phyloP scores from a whole-genome alignment of 371 early-diverging fungal genomes.

The Mortierella sp. region DNA sequence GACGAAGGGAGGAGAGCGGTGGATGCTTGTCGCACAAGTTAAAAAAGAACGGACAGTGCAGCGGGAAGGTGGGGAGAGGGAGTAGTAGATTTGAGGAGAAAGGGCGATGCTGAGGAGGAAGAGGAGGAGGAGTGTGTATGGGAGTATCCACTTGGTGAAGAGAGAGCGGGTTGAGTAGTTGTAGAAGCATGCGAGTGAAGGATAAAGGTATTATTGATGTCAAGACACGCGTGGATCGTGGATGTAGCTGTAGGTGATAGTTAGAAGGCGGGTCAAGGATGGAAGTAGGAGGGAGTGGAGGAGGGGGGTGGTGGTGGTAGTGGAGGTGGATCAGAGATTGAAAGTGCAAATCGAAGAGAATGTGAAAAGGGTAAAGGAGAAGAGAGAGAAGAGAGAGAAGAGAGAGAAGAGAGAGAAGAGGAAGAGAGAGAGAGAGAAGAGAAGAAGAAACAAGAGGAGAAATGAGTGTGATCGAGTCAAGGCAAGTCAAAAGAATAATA shows the following conservation, averaged over 20 bases:
- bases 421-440: neutral
- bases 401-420: neutral
- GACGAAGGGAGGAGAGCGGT: neutral
- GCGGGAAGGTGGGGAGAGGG: neutral
- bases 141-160: neutral
- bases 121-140: neutral
- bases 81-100: neutral
- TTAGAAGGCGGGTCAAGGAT: neutral
- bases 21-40: slow-evolving; percentile 4
- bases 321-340: slow-evolving; percentile 1
- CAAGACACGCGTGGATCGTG: neutral
- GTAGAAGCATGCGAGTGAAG: neutral
- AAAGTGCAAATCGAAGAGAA: neutral
- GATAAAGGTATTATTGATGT: neutral
- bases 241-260: neutral
- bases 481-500: neutral
- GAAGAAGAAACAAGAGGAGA: neutral
- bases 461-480: slow-evolving; percentile 8
- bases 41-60: slow-evolving; percentile 2
- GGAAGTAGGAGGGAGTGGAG: neutral
- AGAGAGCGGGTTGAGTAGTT: neutral
- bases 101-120: neutral
- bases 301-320: too few relatives aligned
- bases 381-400: too few relatives aligned
- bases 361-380: neutral